phyloP scores from a whole-genome alignment of 1,284 basidiomycete genomes.

The Papiliotrema laurentii region DNA sequence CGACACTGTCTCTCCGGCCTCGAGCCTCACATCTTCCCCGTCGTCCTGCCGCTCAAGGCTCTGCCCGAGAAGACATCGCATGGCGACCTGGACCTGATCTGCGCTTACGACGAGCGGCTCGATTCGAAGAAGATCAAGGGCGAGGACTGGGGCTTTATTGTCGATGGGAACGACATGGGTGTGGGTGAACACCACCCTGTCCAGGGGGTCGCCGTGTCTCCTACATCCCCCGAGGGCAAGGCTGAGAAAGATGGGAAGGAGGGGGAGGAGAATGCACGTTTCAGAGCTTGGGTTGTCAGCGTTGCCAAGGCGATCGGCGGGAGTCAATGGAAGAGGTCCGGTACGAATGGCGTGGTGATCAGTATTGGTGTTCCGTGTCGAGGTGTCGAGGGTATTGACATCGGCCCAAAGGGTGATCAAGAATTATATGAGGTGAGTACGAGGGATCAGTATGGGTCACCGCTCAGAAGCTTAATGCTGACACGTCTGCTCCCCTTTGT shows the following conservation, averaged over 20 bases:
- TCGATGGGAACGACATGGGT: conserved; percentile 6
- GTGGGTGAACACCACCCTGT: not conserved
- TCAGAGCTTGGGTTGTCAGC: conserved; percentile 13
- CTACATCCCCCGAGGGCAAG: not conserved
- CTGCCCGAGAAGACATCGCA: conserved; percentile 23
- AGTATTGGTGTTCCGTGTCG: conserved; percentile 7
- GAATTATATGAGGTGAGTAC: no score
- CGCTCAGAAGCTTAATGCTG: no score
- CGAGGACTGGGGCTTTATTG: conserved; percentile 4
- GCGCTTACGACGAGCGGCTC: conserved; percentile 9
- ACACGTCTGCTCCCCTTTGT: not conserved
- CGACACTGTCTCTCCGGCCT: not conserved
- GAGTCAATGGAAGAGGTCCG: conserved; percentile 7
- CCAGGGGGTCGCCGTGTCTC: no score
- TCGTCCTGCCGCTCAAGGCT: conserved; percentile 7
- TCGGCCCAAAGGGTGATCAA: not conserved
- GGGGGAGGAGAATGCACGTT: conserved; percentile 6
- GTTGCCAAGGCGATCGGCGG: conserved; percentile 7
- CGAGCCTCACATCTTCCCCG: conserved; percentile 6
- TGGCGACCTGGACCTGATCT: conserved; percentile 38
- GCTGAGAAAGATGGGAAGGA: conserved; percentile 5
- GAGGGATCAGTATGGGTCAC: no score
- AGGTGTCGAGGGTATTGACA: not conserved
- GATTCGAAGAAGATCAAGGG: conserved; percentile 7
- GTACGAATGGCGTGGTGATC: not conserved